Evolutionary conservation across 164 flowering plant genomes (phyloP).

Genomic region (Saururus chinensis): DNA sequence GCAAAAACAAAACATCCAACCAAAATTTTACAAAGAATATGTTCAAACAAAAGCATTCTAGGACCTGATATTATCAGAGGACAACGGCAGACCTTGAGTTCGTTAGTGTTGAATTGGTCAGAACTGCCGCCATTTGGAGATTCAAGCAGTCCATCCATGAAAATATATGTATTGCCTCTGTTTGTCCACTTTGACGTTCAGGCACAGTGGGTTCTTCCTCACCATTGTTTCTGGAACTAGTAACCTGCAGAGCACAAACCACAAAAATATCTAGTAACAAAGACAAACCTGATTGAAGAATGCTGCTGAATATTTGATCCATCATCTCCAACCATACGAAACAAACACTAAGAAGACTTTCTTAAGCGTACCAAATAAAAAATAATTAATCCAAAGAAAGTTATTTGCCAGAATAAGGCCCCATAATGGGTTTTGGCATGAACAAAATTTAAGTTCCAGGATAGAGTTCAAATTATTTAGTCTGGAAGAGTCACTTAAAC

Average conservation of each 20-base stretch:
- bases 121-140: constrained; percentile 26
- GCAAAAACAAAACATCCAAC: not conserved
- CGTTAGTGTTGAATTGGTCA: constrained; percentile 24
- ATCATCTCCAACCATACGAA: not conserved
- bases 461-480: no score
- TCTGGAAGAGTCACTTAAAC: no score
- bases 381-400: no score
- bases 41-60: no score
- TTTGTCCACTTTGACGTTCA: constrained; percentile 1
- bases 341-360: not conserved
- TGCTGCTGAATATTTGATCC: not conserved
- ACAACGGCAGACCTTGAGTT: constrained; percentile 18
- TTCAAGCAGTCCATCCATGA: constrained; percentile 33
- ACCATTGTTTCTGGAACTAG: not conserved
- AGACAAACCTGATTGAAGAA: not conserved
- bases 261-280: not conserved
- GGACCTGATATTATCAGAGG: not conserved
- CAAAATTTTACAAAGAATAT: not conserved
- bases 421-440: no score
- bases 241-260: not conserved
- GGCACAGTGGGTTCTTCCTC: not conserved
- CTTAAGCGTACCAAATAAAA: no score
- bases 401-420: no score
- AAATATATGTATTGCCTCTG: constrained; percentile 19
- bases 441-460: no score